Conservation (phyloP, 2,329 filamentous ascomycete species). For the Neonectria faginata region DNA sequence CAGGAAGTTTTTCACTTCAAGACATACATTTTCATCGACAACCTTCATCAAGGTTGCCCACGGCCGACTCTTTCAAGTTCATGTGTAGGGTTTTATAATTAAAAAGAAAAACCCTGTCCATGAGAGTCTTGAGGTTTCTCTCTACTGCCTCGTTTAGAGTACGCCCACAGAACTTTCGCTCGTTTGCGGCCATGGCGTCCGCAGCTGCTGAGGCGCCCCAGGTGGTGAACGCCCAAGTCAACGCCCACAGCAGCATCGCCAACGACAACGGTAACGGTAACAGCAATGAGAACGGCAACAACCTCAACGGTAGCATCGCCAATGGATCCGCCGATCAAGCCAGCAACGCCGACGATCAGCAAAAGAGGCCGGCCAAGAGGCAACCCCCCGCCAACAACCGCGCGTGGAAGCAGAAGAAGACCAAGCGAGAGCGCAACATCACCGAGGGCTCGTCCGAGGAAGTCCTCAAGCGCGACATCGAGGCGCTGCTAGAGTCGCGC, state of each 20-base stretch:
- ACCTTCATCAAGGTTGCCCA: constrained; percentile 9
- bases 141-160: constrained; percentile 31
- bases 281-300: constrained; percentile 3
- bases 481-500: constrained; percentile 62
- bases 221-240: constrained; percentile 20
- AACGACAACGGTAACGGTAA: neutral
- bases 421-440: constrained; percentile 69
- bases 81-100: neutral
- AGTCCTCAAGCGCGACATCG: constrained; percentile 73
- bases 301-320: constrained; percentile 25
- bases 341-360: constrained; percentile 20
- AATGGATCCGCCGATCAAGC: constrained; percentile 5
- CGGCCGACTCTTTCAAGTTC: neutral
- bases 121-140: constrained; percentile 39
- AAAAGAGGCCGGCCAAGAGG: constrained; percentile 38
- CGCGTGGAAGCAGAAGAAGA: constrained; percentile 60
- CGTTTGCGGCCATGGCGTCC: constrained; percentile 43
- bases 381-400: constrained; percentile 37
- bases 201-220: constrained; percentile 29
- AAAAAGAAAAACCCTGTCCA: constrained; percentile 15
- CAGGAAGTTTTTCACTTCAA: constrained; percentile 28
- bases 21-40: constrained; percentile 4
- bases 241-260: constrained; percentile 14
- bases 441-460: constrained; percentile 74
- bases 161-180: constrained; percentile 31